Evolutionary conservation across 441 rosid genomes (phyloP).

Genomic region (Lepidium campestre): DNA sequence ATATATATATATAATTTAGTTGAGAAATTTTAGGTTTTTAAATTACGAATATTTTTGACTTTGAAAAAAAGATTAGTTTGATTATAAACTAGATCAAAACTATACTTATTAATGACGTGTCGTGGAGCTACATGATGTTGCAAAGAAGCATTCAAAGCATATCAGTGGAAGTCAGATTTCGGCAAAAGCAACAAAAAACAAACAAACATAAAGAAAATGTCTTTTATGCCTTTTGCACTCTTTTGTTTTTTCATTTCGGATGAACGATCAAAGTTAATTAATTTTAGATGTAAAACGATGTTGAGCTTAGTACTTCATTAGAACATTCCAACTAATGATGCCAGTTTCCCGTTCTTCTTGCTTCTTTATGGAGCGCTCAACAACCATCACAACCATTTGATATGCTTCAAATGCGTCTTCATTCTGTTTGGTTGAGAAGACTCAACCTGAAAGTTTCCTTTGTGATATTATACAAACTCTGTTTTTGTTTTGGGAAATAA

Average conservation of each 20-base stretch:
- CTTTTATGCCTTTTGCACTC: neutral
- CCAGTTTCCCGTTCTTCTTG: slow-evolving; percentile 97
- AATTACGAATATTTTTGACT: no score
- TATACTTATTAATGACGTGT: no score
- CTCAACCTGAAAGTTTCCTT: slow-evolving; percentile 33
- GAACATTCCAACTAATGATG: slow-evolving; percentile 80
- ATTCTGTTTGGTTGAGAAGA: slow-evolving; percentile 41
- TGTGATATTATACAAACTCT: slow-evolving; percentile 4
- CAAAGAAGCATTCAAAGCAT: no score
- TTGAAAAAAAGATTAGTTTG: no score
- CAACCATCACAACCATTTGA: slow-evolving; percentile 40
- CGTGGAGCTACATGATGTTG: no score
- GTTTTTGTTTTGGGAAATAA: neutral
- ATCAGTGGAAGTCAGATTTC: neutral
- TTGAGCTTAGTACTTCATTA: slow-evolving; percentile 53
- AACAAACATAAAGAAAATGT: no score
- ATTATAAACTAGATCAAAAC: no score
- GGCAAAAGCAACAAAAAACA: neutral
- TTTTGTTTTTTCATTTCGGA: neutral
- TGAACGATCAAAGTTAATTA: neutral
- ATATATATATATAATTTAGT: no score
- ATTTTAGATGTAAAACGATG: neutral
- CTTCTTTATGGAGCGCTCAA: no score
- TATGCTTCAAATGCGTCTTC: slow-evolving; percentile 40
- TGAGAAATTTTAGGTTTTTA: no score